Base-by-base conservation (phyloP, 257 asterid genomes). In the Forsythia suspensa region DNA sequence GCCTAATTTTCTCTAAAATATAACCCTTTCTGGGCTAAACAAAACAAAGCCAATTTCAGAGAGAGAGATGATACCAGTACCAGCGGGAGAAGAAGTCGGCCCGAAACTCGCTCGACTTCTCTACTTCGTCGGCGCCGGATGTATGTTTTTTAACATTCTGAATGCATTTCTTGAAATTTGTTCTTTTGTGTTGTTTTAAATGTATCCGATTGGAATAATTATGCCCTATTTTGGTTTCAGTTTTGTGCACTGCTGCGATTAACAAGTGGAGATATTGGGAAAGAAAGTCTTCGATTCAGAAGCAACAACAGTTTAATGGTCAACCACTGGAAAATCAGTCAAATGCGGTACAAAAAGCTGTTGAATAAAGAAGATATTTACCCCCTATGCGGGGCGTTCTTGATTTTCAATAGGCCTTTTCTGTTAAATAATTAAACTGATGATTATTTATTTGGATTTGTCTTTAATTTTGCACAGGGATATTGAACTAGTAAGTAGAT, bases 71-170 rank as follows among this genome's bases (percentile, higher is more conserved):
- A 70, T 70, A 55, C 85, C 81, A 20, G 83, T 80, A 3, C 82
- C 92, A 43, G 76, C 82, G 18, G 90, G 92, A 43, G 92, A 88
- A 80, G 90, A 83, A 70, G 94, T 83, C 15, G 88, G 67, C 9
- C 86, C 93, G 36, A 91, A 91, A 82, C 70, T 91, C 72, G 44
- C 67, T 44, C 86, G 95, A 10, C 85, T 89, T 67, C 85, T 90
- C 67, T 90, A 81, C 84, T 90, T 90, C 82, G 85, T 85, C 79
- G 90, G 88, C 57, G 92, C 95, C 72, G 93, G 90, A 81, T 84
- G 94, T 90, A 81, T 55, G 70, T 70, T 13, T 11, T 21, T 21
- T 8, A 20, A 74, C 71, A 41, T 9, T 59, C 37, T 65, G 4
- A 13, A 12, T 42, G 0, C 39, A 40, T 57, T 41, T 71, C 29